Evolutionary conservation across 495 filamentous ascomycete species (phyloP), one percentile per base, ranked within the genome.

Genomic region (Tuber aestivum): DNA sequence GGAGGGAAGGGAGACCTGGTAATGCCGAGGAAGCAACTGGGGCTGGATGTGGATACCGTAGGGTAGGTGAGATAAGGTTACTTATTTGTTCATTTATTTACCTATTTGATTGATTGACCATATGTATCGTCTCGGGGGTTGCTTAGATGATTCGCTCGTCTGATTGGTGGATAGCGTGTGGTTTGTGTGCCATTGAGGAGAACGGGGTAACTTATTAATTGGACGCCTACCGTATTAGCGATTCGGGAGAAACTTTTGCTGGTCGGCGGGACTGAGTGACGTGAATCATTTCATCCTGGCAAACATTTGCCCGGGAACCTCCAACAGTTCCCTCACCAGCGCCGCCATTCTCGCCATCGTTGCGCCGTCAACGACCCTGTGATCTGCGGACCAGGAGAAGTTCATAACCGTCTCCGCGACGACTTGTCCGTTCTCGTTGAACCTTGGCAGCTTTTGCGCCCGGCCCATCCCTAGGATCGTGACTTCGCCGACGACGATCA

Each of bases 371-470:
- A 98, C 89, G 71, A 98, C 90, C 8, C 96, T 86, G 85, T 99
- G 96, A 84, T 99, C 96, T 32, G 95, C 96, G 82, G 93, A 95
- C 94, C 94, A 99, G 82, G 93, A 97, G 79, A 98, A 95, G 83
- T 95, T 92, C 79, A 90, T 89, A 42, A 93, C 86, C 75, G 92
- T 88, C 83, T 88, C 89, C 81, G 84, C 87, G 37, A 93, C 85
- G 32, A 94, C 83, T 68, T 82, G 81, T 69, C 87, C 88, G 32
- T 85, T 79, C 69, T 83, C 82, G 35, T 84, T 82, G 83, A 94
- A 94, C n/a, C 89, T 90, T 20, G 92, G 93, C 38, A 93, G 86
- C 1, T 87, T 87, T 81, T 89, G 91, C 82, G 91, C 89, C 82
- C 91, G 90, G 12, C 96, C 96, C 44, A 99, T 86, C 1, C 96